Conservation (phyloP, 1,284 basidiomycete species). For the Thelephora terrestris region DNA sequence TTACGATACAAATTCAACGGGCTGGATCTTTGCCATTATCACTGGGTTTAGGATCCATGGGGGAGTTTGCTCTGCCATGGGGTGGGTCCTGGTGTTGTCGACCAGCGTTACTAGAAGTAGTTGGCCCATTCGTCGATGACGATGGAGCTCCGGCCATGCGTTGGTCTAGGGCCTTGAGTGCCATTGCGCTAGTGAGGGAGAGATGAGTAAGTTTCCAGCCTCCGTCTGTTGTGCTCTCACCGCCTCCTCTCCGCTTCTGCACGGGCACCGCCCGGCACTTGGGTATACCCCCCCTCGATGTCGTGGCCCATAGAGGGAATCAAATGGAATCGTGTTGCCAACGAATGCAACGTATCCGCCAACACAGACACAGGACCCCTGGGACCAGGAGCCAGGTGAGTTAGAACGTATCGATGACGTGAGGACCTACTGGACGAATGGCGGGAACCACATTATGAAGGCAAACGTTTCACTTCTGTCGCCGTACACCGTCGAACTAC, state of each 20-base stretch:
- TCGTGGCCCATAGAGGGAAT: constrained; percentile 62
- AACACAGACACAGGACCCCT: constrained; percentile 60
- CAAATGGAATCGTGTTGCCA: constrained; percentile 69
- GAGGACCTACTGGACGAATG: constrained; percentile 70
- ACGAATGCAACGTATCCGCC: constrained; percentile 58
- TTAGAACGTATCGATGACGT: background rate
- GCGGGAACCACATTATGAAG: constrained; percentile 96
- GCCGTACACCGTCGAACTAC: constrained; percentile 61
- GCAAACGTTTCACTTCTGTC: constrained; percentile 95
- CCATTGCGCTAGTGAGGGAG: constrained; percentile 61
- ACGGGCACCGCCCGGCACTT: constrained; percentile 75
- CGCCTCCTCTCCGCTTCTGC: constrained; percentile 90
- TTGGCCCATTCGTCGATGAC: constrained; percentile 25
- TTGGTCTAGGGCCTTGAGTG: constrained; percentile 92
- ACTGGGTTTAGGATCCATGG: too few relatives aligned
- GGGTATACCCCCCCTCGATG: constrained; percentile 66
- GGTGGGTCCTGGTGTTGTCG: too few relatives aligned
- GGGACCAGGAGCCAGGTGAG: background rate
- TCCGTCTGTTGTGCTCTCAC: constrained; percentile 32
- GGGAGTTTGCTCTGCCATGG: too few relatives aligned
- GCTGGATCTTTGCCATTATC: background rate
- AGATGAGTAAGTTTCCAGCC: constrained; percentile 3
- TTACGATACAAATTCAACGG: background rate
- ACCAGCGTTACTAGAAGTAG: background rate
- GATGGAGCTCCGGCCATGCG: constrained; percentile 51